phyloP scores from a whole-genome alignment of 208 protist species.

The Tritrichomonas foetus region DNA sequence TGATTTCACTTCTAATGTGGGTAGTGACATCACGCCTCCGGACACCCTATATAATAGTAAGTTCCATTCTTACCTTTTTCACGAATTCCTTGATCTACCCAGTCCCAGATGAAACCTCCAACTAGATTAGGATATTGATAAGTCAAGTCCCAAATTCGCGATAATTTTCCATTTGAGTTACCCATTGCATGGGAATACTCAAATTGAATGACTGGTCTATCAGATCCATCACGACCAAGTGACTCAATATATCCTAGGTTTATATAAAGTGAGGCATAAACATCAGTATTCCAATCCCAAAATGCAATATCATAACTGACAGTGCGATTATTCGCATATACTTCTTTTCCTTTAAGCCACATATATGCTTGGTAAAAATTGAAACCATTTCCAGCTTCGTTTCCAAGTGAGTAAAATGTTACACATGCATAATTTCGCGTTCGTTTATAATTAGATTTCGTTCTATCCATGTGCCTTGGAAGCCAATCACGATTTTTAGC shows the following conservation, averaged over 20 bases:
- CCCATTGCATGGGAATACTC: constrained; percentile 61
- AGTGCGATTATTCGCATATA: constrained; percentile 41
- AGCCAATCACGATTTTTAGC: constrained; percentile 42
- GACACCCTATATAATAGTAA: constrained; percentile 46
- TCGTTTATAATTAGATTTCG: constrained; percentile 42
- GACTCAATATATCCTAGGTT: not conserved
- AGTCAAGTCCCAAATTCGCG: constrained; percentile 50
- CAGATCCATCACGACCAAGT: not conserved
- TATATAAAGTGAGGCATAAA: constrained; percentile 52
- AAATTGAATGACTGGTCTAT: constrained; percentile 55
- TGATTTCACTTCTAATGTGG: too few relatives aligned
- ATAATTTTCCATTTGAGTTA: constrained; percentile 53
- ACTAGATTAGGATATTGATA: not conserved
- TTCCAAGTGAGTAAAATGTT: constrained; percentile 60
- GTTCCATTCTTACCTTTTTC: not conserved
- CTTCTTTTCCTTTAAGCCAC: not conserved
- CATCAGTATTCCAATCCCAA: constrained; percentile 43
- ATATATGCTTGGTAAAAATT: not conserved
- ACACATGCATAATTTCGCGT: constrained; percentile 54
- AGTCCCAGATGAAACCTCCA: constrained; percentile 63
- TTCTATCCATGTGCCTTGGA: constrained; percentile 39
- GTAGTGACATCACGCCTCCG: too few relatives aligned
- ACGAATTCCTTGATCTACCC: constrained; percentile 56
- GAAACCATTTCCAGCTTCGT: constrained; percentile 52
- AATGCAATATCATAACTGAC: constrained; percentile 53